These are phyloP conservation scores for Sugiyamaella chiloensis DNA, from an alignment of 805 yeast genomes.

Conservation along the genomic window DNA sequence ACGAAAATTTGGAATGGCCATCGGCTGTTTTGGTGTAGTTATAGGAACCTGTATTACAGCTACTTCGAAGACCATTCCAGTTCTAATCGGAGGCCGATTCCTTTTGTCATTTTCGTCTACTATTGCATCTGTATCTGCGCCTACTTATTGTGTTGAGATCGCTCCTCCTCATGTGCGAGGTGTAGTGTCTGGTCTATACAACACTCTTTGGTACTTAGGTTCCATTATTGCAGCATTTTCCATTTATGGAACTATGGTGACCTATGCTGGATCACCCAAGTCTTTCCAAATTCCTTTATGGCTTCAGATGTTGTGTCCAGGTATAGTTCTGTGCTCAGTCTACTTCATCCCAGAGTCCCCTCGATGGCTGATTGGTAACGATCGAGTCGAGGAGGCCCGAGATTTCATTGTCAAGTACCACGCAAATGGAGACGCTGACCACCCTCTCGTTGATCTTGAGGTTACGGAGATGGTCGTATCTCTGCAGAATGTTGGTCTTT, in stretches of 20 bases:
- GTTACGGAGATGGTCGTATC: slow-evolving; percentile 14
- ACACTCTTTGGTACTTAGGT: slow-evolving; percentile 17
- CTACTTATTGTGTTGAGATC: slow-evolving; percentile 15
- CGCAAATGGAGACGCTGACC: slow-evolving; percentile 21
- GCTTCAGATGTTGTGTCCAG: slow-evolving; percentile 16
- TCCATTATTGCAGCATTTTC: slow-evolving; percentile 18
- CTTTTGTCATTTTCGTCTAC: slow-evolving; percentile 2
- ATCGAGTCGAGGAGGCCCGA: slow-evolving; percentile 47
- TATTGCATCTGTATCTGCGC: slow-evolving; percentile 9
- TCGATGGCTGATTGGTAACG: slow-evolving; percentile 45
- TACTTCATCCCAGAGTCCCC: slow-evolving; percentile 39
- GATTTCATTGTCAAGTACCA: slow-evolving; percentile 32
- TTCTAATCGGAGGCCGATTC: slow-evolving; percentile 14
- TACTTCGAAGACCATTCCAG: slow-evolving; percentile 5
- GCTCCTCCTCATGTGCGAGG: slow-evolving; percentile 15
- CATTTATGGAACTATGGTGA: slow-evolving; percentile 7
- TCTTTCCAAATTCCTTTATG: slow-evolving; percentile 14
- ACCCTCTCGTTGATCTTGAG: slow-evolving; percentile 14
- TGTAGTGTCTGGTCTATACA: slow-evolving; percentile 16
- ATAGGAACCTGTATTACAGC: slow-evolving; percentile 12
- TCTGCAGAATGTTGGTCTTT: slow-evolving; percentile 8
- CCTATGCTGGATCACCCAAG: neutral
- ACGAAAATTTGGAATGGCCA: slow-evolving; percentile 10
- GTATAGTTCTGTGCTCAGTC: slow-evolving; percentile 34
- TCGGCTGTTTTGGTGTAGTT: slow-evolving; percentile 9